Evolutionary conservation across 305 asterid species (phyloP).

Genomic region (Salvia sclarea): DNA sequence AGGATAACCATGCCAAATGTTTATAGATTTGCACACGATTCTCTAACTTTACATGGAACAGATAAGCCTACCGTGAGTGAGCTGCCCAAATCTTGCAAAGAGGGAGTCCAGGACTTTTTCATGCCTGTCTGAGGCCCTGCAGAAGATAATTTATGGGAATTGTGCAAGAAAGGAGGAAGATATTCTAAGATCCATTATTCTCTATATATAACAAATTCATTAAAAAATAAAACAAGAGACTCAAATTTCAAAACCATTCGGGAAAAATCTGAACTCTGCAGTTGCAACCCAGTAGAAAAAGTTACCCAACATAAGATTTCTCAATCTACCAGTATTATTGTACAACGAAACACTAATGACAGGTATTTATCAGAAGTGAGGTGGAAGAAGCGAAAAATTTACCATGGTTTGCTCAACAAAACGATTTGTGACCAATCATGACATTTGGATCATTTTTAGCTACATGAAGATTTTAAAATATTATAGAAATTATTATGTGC

Average conservation of each 20-base stretch:
- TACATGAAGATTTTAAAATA: not conserved
- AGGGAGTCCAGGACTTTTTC: conserved; percentile 49
- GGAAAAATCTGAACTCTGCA: not conserved
- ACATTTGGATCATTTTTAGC: conserved; percentile 1
- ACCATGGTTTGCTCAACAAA: not conserved
- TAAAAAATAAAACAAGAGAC: not conserved
- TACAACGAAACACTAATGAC: not conserved
- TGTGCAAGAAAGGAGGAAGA: conserved; percentile 16
- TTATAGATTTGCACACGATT: conserved; percentile 1
- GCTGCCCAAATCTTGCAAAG: conserved; percentile 69
- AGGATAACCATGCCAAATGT: not conserved
- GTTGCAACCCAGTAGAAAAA: conserved; percentile 6
- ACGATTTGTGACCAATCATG: not conserved
- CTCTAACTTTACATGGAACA: conserved; percentile 21
- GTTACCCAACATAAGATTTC: not conserved
- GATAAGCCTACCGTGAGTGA: conserved; percentile 57
- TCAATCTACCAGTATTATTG: not conserved
- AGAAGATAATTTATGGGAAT: conserved; percentile 26
- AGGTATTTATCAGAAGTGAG: conserved; percentile 6
- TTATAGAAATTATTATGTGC: not conserved
- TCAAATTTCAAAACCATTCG: not conserved
- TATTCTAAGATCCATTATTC: not conserved
- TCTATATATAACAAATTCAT: conserved; percentile 2
- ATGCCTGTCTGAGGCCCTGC: conserved; percentile 59
- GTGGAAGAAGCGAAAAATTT: conserved; percentile 4